phyloP scores from a whole-genome alignment of 2,329 filamentous ascomycete species.

The Phialocephala sp. region DNA sequence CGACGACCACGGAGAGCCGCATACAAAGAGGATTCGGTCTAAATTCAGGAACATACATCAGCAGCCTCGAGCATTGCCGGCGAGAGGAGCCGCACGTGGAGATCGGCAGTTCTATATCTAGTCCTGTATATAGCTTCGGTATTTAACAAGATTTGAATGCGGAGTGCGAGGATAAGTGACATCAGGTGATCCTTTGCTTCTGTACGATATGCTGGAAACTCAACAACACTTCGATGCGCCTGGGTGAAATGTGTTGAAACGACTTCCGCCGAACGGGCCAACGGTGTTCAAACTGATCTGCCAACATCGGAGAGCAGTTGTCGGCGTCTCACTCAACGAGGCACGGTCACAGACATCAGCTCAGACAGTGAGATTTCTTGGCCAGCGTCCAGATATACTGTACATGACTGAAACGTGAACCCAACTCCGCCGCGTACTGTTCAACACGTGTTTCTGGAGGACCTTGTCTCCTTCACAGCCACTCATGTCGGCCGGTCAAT shows the following conservation, averaged over 20 bases:
- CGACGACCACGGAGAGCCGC: background rate
- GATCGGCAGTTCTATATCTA: background rate
- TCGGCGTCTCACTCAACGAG: background rate
- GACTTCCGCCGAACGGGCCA: background rate
- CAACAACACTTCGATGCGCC: background rate
- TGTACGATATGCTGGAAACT: background rate
- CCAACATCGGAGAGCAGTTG: background rate
- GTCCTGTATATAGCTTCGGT: background rate
- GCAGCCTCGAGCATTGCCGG: background rate
- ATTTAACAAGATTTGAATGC: background rate
- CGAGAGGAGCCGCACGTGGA: background rate
- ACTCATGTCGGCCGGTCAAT: background rate
- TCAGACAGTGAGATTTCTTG: background rate
- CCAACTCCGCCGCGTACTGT: background rate
- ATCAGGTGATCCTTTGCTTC: background rate
- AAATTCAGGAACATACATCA: background rate
- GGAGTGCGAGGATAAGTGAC: background rate
- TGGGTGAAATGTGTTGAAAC: background rate
- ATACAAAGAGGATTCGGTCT: background rate
- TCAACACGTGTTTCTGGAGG: slow-evolving; percentile 1
- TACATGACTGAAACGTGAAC: background rate
- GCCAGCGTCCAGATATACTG: background rate
- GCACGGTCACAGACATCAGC: background rate
- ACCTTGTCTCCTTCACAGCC: background rate
- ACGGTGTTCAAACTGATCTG: background rate